Conservation (phyloP, 305 asterid genomes). For the Withania somnifera region DNA sequence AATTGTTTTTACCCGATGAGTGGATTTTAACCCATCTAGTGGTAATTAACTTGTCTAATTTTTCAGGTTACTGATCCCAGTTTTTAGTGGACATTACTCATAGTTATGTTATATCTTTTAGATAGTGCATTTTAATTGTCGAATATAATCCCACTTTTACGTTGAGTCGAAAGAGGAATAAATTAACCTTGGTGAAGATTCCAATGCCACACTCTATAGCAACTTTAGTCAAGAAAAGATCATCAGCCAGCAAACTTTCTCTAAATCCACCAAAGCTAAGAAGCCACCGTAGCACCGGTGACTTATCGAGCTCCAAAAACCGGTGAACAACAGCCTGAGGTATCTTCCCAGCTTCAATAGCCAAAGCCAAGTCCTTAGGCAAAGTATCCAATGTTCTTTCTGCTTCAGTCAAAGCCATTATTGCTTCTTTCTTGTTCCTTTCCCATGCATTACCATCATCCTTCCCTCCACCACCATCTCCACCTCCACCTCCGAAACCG, state of each 20-base stretch:
- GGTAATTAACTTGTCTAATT: not conserved
- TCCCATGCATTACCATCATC: conserved; percentile 46
- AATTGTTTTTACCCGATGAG: not conserved
- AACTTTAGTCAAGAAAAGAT: conserved; percentile 90
- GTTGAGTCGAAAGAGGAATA: no score
- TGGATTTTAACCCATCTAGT: not conserved
- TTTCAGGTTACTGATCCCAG: not conserved
- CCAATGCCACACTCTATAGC: conserved; percentile 94
- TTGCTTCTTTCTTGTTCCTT: conserved; percentile 58
- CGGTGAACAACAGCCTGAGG: conserved; percentile 53
- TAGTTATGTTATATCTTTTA: no score
- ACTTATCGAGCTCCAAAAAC: conserved; percentile 70
- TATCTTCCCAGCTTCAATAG: conserved; percentile 69
- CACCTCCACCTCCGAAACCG: conserved; percentile 15
- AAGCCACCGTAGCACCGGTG: conserved; percentile 56
- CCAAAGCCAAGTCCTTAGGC: conserved; percentile 73
- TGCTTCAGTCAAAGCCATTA: conserved; percentile 63
- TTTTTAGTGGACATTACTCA: not conserved
- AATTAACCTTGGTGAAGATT: conserved; percentile 70
- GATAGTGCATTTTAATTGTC: no score
- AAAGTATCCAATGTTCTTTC: conserved; percentile 72
- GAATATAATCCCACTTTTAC: no score
- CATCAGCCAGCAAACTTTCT: conserved; percentile 88
- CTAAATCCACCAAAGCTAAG: conserved; percentile 73
- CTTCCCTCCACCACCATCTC: conserved; percentile 15